These are phyloP conservation scores for Saccharomycopsis hybrid DNA, from an alignment of 1,139 yeast species.

Conservation along the genomic window DNA sequence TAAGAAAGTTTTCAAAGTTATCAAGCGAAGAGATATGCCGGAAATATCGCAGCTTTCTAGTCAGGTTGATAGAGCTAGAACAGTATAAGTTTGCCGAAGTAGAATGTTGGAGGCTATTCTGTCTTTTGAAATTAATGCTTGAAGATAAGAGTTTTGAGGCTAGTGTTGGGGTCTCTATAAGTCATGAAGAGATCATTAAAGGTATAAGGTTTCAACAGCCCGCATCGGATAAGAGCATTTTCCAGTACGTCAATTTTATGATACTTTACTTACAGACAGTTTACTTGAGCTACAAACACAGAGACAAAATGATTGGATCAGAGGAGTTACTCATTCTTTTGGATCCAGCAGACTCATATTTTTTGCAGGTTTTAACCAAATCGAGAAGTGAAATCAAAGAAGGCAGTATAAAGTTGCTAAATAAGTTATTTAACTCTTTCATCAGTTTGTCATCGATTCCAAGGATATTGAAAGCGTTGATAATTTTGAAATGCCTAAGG, in stretches of 20 bases:
- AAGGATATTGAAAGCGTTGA: constrained; percentile 1
- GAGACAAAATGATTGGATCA: constrained; percentile 5
- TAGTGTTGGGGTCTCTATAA: background rate
- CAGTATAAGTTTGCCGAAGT: constrained; percentile 1
- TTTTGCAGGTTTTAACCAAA: background rate
- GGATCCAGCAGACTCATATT: background rate
- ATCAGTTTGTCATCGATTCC: background rate
- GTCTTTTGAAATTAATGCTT: background rate
- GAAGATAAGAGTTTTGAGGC: background rate
- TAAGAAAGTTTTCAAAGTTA: background rate
- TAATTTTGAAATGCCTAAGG: background rate
- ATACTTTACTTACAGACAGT: constrained; percentile 16
- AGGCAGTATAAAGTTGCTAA: background rate
- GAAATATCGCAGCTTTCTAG: constrained; percentile 5
- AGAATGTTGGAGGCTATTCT: constrained; percentile 8
- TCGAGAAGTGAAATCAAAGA: background rate
- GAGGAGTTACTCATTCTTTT: constrained; percentile 10
- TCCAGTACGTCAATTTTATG: constrained; percentile 12
- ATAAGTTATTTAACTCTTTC: constrained; percentile 5
- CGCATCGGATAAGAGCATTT: background rate
- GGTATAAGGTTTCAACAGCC: background rate
- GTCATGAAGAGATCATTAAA: constrained; percentile 9
- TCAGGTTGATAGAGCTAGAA: constrained; percentile 4
- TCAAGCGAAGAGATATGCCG: background rate
- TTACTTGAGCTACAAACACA: constrained; percentile 11